Evolutionary conservation across 2,329 filamentous ascomycete species (phyloP).

Genomic region (Truncatella angustata): DNA sequence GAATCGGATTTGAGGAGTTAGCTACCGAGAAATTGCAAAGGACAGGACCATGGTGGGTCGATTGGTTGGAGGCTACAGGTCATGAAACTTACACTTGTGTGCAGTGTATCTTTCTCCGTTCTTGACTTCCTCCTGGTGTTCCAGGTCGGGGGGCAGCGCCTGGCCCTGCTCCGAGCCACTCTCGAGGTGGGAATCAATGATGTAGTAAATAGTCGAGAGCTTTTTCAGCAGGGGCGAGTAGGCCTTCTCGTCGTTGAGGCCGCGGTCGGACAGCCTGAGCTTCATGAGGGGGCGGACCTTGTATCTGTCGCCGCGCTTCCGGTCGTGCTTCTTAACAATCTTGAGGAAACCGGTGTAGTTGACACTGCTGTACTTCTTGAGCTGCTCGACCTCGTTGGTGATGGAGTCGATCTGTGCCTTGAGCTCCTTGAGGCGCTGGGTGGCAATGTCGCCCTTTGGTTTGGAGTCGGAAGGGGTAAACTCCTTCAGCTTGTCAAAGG

Average conservation of each 20-base stretch:
- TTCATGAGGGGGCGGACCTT: constrained; percentile 89
- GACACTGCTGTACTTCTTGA: constrained; percentile 92
- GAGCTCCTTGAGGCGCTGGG: constrained; percentile 64
- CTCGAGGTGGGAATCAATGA: constrained; percentile 81
- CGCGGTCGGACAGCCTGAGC: constrained; percentile 80
- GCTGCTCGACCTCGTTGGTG: constrained; percentile 85
- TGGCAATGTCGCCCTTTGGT: constrained; percentile 47
- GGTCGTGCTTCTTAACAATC: constrained; percentile 98
- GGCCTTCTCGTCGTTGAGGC: constrained; percentile 88
- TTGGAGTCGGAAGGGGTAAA: constrained; percentile 68
- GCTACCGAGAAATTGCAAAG: not conserved
- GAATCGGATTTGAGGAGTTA: constrained; percentile 5
- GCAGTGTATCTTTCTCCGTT: constrained; percentile 76
- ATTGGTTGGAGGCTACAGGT: not conserved
- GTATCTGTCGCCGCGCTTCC: constrained; percentile 83
- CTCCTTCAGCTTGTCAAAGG: constrained; percentile 73
- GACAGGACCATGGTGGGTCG: too few relatives aligned
- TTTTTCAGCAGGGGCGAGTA: constrained; percentile 89
- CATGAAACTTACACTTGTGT: constrained; percentile 70
- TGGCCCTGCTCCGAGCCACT: constrained; percentile 47
- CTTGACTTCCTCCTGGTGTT: constrained; percentile 54
- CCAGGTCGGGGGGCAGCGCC: constrained; percentile 40
- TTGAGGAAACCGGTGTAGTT: constrained; percentile 99
- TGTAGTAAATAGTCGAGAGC: constrained; percentile 93
- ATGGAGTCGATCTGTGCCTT: constrained; percentile 81